Base-by-base conservation (phyloP, 805 yeast genomes). In the Suhomyces sp. region DNA sequence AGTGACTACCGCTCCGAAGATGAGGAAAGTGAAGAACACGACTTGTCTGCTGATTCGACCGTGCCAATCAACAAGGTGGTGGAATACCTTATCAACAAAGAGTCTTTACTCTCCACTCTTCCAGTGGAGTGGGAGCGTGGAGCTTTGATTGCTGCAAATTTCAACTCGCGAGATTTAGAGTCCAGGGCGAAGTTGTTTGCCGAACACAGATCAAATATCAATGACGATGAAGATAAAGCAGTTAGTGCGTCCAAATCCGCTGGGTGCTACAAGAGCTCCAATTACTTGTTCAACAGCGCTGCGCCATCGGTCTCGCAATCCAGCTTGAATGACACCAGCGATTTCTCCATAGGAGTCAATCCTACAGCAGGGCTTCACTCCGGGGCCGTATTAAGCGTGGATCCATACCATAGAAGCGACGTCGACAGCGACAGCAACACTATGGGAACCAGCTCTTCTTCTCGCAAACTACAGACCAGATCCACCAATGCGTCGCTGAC, bases 31-130 rank as follows among this genome's bases (percentile, higher is more conserved):
- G 57, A 47, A 8, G 45, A 26, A 7, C 47, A 29, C 24, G 49
- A 41, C 31, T 13, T 29, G 36, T 31, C 27, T 15, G 41, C 40
- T 6, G 66, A 61, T 6, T 54, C 55, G 6, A 53, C 57, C 3
- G 62, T 73, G 8, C 74, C 82, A n/a, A 76, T 82, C 38, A 82
- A 82, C 58, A 72, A 74, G 53, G 77, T 80, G 31, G 79, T 82
- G 7, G 60, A 71, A 7, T 68, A 73, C 54, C 61, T 82, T 47
- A 70, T 79, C 35, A 66, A 67, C 41, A 66, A 77, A 22, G 63
- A 73, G 54, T 79, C 76, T 2, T 59, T 75, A 29, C 64, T 74
- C 35, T 72, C 69, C 42, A 70, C 67, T 53, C 61, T 67, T 50
- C 80, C 78, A 5, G 61, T 68, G 51, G 81, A 74, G 54, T 77